Conservation (phyloP, 331 rosid genomes). For the Malus hybrid region DNA sequence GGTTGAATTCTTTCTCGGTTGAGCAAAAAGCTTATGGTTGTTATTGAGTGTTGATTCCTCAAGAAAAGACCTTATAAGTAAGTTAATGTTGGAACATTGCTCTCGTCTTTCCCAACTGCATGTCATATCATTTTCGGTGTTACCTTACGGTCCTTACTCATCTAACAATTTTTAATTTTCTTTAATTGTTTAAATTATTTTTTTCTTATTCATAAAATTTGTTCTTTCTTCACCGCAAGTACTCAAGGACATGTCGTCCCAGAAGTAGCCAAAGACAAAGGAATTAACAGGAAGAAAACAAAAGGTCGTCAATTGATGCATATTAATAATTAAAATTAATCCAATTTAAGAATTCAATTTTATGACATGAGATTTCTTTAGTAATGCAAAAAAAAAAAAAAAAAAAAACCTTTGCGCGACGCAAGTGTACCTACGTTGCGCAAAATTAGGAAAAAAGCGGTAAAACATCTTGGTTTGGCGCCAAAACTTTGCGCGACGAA, state of each 20-base stretch:
- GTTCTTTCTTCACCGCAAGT: not conserved
- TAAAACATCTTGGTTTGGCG: too few relatives aligned
- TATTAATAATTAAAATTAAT: too few relatives aligned
- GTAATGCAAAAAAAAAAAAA: not conserved
- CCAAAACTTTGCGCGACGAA: too few relatives aligned
- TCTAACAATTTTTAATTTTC: not conserved
- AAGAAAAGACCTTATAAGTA: too few relatives aligned
- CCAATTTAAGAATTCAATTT: not conserved
- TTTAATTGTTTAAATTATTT: not conserved
- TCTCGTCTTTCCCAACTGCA: constrained; percentile 4
- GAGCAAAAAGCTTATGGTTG: too few relatives aligned
- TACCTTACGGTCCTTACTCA: not conserved
- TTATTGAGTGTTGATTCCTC: too few relatives aligned
- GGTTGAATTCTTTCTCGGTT: not conserved
- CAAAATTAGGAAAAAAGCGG: too few relatives aligned
- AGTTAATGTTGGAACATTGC: too few relatives aligned
- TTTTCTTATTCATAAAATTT: not conserved
- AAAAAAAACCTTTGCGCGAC: too few relatives aligned
- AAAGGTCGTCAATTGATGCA: not conserved
- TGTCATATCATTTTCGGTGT: not conserved
- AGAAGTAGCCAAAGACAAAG: not conserved
- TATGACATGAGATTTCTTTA: not conserved
- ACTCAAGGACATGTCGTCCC: not conserved
- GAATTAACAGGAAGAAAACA: not conserved
- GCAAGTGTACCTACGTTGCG: too few relatives aligned